A percentile compares a stretch with the other conserved stretches of the same genome.
Evolutionary conservation across 768 basidiomycete genomes (phyloP).

Genomic region (Tulasnella sp.): DNA sequence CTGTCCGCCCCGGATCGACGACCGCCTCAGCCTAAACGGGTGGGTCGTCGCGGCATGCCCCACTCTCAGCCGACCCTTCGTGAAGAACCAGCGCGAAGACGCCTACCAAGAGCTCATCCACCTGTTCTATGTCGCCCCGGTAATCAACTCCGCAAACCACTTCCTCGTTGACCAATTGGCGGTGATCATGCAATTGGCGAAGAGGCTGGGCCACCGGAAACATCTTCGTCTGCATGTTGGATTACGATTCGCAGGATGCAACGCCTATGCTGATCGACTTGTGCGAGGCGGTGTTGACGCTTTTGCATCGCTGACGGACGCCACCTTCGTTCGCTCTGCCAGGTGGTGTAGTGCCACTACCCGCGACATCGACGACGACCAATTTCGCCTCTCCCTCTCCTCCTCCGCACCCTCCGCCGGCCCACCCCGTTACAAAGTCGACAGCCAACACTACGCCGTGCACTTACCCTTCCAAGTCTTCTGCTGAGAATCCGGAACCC

Average conservation of each 20-base stretch:
- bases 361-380: conserved; percentile 95
- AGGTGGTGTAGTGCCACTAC: conserved; percentile 56
- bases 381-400: conserved; percentile 95
- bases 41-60: conserved; percentile 98
- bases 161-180: conserved; percentile 98
- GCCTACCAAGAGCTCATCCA: conserved; percentile 87
- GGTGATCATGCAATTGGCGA: conserved; percentile 93
- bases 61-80: conserved; percentile 89
- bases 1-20: too few species aligned
- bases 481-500: conserved; percentile 97
- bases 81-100: conserved; percentile 79
- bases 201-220: conserved; percentile 83
- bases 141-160: conserved; percentile 97
- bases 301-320: too few species aligned
- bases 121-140: conserved; percentile 90
- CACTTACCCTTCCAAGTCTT: conserved; percentile 98
- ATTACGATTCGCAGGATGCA: conserved; percentile 92
- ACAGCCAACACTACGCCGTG: conserved; percentile 76
- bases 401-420: conserved; percentile 85
- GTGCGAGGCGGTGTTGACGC: conserved; percentile 89
- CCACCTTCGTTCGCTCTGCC: conserved; percentile 98
- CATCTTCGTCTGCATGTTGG: conserved; percentile 96
- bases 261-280: conserved; percentile 92
- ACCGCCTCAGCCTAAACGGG: conserved; percentile 92
- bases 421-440: conserved; percentile 82